Base-by-base conservation (phyloP, 805 yeast species). In the Wickerhamomyces rabaulensis region DNA sequence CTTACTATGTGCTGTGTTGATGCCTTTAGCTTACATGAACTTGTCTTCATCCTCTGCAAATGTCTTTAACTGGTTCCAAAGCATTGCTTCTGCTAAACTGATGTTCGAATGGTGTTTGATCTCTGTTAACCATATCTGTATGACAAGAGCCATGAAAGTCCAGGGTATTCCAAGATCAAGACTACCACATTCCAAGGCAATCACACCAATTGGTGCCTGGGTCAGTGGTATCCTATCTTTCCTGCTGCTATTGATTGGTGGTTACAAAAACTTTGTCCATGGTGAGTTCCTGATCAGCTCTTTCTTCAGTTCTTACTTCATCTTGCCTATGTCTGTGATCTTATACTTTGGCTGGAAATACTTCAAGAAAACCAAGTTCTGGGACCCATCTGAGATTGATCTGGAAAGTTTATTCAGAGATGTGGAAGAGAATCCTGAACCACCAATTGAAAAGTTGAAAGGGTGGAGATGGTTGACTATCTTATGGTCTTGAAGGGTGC, bases 321-420 rank as follows among this genome's bases (percentile, higher is more conserved):
- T 46, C 16, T 31, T 51, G 9, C 66, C 69, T 20, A 50, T 68
- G 41, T 42, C 59, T 23, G 25, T 57, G 19, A 56, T 54, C 3
- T 50, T 68, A 35, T 64, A 51, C 43, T 37, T 56, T 17, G 57
- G 54, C 49, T 68, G 70, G 69, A 66, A 65, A 35, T 17, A 66
- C 21, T 50, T 54, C 51, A 65, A 63, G 48, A 53, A 43, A 40
- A 63, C 69, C 2, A 63, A 54, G 49, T 53, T 64, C 41, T 54
- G 67, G 47, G 60, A 56, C 41, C 61, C 74, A 1, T 44, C 51
- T 17, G 69, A 75, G 49, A 71, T 68, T 39, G 78, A 75, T 58
- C 63, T 76, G 20, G 54, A 43, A 23, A 29, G 58, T 3, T 51
- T 64, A 36, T 64, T 64, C 44, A 45, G 45, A 42, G 67, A 64